Evolutionary conservation across 2,329 filamentous ascomycete species (phyloP).

Genomic region (Xylaria polymorpha): DNA sequence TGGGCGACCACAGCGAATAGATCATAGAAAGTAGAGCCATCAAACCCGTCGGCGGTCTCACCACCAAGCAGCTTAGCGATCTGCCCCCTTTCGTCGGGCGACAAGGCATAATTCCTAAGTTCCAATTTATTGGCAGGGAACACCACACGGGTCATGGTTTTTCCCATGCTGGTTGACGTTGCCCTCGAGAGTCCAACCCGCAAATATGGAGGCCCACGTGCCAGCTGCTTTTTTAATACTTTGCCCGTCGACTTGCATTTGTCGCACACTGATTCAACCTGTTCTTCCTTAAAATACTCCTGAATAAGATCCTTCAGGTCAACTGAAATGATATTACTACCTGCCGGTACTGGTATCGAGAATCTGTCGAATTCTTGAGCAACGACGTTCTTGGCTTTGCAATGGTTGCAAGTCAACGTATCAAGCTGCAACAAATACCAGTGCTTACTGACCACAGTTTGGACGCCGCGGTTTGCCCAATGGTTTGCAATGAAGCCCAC

Average conservation of each 20-base stretch:
- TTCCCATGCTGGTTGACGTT: conserved; percentile 57
- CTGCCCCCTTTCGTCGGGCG: conserved; percentile 30
- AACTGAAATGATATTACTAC: neutral
- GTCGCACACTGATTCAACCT: conserved; percentile 31
- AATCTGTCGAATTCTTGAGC: conserved; percentile 24
- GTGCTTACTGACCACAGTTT: conserved; percentile 81
- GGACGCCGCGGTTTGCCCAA: conserved; percentile 77
- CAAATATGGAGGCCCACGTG: conserved; percentile 69
- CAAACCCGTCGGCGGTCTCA: conserved; percentile 59
- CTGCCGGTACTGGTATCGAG: conserved; percentile 11
- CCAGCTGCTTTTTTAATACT: conserved; percentile 20
- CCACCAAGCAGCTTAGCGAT: conserved; percentile 43
- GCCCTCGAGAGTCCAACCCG: conserved; percentile 70
- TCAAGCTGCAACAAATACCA: conserved; percentile 77
- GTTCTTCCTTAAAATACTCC: conserved; percentile 14
- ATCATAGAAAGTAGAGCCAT: conserved; percentile 73
- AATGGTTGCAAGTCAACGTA: conserved; percentile 75
- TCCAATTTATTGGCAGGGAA: conserved; percentile 81
- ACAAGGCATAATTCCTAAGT: conserved; percentile 55
- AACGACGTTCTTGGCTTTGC: conserved; percentile 24
- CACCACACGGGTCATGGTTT: conserved; percentile 76
- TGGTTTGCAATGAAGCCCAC: conserved; percentile 74
- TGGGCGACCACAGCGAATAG: conserved; percentile 88
- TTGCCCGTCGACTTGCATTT: conserved; percentile 27
- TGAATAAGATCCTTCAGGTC: conserved; percentile 5